phyloP scores from a whole-genome alignment of 1,284 basidiomycete species.

The Puccinia polysora region DNA sequence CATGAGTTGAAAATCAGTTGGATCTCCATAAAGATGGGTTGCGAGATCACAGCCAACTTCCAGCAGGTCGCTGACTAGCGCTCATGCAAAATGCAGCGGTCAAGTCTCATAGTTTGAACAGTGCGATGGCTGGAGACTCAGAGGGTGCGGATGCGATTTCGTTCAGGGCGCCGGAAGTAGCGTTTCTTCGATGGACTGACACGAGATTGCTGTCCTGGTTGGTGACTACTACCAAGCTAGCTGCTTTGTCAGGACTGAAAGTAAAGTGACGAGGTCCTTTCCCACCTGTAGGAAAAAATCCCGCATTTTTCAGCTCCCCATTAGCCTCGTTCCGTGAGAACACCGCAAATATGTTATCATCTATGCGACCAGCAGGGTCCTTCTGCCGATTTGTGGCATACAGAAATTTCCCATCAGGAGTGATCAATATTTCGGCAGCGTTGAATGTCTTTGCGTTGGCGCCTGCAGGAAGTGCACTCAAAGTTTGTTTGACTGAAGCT shows the following conservation, averaged over 20 bases:
- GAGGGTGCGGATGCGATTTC: not conserved
- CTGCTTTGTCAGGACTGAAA: slow-evolving; percentile 13
- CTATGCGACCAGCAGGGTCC: not conserved
- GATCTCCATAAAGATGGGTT: too few species aligned
- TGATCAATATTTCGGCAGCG: slow-evolving; percentile 22
- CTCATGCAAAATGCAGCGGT: too few species aligned
- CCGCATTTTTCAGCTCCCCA: not conserved
- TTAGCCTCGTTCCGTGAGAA: slow-evolving; percentile 6
- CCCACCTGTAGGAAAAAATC: slow-evolving; percentile 8
- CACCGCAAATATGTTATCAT: slow-evolving; percentile 29
- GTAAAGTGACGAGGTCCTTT: slow-evolving; percentile 21
- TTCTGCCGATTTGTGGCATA: slow-evolving; percentile 30
- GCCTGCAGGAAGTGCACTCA: slow-evolving; percentile 9
- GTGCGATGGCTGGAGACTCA: slow-evolving; percentile 2
- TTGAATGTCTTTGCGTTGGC: slow-evolving; percentile 17
- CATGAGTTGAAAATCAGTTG: too few species aligned
- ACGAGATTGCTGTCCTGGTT: slow-evolving; percentile 10
- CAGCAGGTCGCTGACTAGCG: too few species aligned
- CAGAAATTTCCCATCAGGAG: slow-evolving; percentile 32
- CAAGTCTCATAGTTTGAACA: slow-evolving; percentile 1
- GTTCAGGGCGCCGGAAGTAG: slow-evolving; percentile 10
- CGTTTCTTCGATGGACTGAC: slow-evolving; percentile 7
- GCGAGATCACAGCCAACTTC: too few species aligned
- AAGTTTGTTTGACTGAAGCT: not conserved
- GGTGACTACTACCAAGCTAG: slow-evolving; percentile 27